Conservation (phyloP, 2,329 filamentous ascomycete genomes). For the Xylogone sp. region DNA sequence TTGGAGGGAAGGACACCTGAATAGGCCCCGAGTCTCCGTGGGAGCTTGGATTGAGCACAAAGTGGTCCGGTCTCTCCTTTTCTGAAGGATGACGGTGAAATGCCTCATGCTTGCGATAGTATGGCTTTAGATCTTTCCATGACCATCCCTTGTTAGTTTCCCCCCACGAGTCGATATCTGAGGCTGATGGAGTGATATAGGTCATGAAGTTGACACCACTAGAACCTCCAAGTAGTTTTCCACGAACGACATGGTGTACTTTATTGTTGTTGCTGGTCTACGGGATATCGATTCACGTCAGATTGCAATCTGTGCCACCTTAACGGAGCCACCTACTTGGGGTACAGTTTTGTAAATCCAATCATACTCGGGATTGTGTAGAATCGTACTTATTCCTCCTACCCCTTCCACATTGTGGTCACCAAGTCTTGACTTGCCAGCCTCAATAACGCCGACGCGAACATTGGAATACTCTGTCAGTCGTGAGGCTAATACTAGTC, state of each 20-base stretch:
- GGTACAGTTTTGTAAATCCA: slow-evolving; percentile 32
- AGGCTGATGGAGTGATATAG: slow-evolving; percentile 12
- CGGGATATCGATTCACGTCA: no score
- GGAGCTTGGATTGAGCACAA: neutral
- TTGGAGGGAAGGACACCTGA: slow-evolving; percentile 16
- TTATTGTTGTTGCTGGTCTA: no score
- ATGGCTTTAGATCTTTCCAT: slow-evolving; percentile 32
- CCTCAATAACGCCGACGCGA: slow-evolving; percentile 34
- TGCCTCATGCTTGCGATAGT: slow-evolving; percentile 33
- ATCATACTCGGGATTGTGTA: slow-evolving; percentile 30
- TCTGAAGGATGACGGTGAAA: slow-evolving; percentile 1
- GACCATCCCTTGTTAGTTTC: slow-evolving; percentile 36
- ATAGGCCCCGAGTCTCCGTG: slow-evolving; percentile 11
- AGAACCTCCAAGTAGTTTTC: slow-evolving; percentile 30
- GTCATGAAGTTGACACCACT: slow-evolving; percentile 32
- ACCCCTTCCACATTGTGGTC: slow-evolving; percentile 32
- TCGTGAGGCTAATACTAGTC: slow-evolving; percentile 37
- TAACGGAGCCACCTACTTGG: slow-evolving; percentile 22
- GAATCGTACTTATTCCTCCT: slow-evolving; percentile 24
- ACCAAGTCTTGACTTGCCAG: slow-evolving; percentile 28
- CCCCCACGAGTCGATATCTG: slow-evolving; percentile 34
- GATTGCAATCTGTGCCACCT: no score
- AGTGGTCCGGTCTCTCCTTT: neutral
- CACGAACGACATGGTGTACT: slow-evolving; percentile 15
- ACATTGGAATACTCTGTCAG: slow-evolving; percentile 34